Conservation (phyloP, 2,329 filamentous ascomycete species). For the Biscogniauxia marginata region DNA sequence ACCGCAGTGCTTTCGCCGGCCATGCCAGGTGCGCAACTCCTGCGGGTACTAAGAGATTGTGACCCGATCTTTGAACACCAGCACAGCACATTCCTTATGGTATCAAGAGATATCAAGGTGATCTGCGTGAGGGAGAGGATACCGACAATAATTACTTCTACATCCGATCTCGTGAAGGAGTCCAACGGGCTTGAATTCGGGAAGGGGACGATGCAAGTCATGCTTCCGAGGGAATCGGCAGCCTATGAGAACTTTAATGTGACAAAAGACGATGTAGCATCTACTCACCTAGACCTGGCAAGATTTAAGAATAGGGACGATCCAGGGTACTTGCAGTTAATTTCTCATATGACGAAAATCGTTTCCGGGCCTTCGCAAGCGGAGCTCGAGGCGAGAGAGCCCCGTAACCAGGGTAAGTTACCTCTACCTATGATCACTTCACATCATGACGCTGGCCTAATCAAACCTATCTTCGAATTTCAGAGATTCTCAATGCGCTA, state of each 20-base stretch:
- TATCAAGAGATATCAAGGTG: conserved; percentile 33
- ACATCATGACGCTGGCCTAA: neutral
- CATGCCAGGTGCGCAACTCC: conserved; percentile 21
- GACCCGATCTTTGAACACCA: conserved; percentile 28
- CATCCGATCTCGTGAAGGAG: conserved; percentile 22
- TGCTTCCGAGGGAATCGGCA: conserved; percentile 28
- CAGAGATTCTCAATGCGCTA: conserved; percentile 32
- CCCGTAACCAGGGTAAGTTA: conserved; percentile 31
- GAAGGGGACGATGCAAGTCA: conserved; percentile 26
- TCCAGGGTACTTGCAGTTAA: conserved; percentile 23
- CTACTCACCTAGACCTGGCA: conserved; percentile 27
- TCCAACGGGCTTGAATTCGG: conserved; percentile 25
- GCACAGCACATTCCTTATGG: conserved; percentile 28
- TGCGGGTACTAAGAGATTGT: conserved; percentile 25
- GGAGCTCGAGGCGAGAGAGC: conserved; percentile 28
- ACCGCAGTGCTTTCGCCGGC: conserved; percentile 28
- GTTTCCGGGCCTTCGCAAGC: conserved; percentile 23
- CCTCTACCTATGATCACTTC: neutral
- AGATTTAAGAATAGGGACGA: conserved; percentile 28
- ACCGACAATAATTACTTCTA: conserved; percentile 23
- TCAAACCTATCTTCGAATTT: conserved; percentile 1
- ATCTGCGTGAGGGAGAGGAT: conserved; percentile 29
- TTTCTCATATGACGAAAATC: conserved; percentile 28
- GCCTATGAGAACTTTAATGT: conserved; percentile 30
- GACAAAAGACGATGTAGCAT: conserved; percentile 25